Percentiles rank a stretch among this genome's conserved stretches.
Conservation (phyloP, 768 basidiomycete species). For the Pulveroboletus sp. region DNA sequence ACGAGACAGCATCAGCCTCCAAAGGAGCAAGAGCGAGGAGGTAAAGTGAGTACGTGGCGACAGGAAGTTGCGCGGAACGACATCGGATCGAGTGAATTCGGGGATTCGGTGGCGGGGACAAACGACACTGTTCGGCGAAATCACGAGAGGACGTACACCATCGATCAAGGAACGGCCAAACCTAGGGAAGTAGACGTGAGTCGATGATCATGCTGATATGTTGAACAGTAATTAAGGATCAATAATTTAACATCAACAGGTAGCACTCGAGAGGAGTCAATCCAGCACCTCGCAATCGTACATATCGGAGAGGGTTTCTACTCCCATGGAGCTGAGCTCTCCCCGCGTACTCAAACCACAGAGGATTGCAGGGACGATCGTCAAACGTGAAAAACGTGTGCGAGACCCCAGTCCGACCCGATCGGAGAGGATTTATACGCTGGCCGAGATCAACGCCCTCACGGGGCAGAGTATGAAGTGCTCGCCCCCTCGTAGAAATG, state of each 20-base stretch:
- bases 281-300: conserved; percentile 21
- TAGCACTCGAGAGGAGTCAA: conserved; percentile 17
- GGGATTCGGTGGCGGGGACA: conserved; percentile 11
- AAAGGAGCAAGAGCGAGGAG: conserved; percentile 16
- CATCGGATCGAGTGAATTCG: conserved; percentile 18
- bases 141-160: conserved; percentile 8
- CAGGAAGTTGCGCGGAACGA: conserved; percentile 42
- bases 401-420: conserved; percentile 26
- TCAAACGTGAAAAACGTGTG: conserved; percentile 18
- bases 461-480: conserved; percentile 23
- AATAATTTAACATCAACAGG: conserved; percentile 8
- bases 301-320: conserved; percentile 23
- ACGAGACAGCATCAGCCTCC: conserved; percentile 4
- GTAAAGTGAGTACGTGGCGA: conserved; percentile 51
- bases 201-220: neutral
- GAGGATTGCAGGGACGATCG: conserved; percentile 5
- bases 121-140: conserved; percentile 13
- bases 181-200: conserved; percentile 23
- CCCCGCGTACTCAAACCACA: conserved; percentile 16
- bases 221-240: neutral
- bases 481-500: conserved; percentile 21
- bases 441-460: conserved; percentile 31
- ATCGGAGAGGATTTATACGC: conserved; percentile 32
- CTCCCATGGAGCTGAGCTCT: conserved; percentile 17
- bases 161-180: conserved; percentile 12